Conservation (phyloP, 1,139 yeast genomes). For the Williopsis jadinii region DNA sequence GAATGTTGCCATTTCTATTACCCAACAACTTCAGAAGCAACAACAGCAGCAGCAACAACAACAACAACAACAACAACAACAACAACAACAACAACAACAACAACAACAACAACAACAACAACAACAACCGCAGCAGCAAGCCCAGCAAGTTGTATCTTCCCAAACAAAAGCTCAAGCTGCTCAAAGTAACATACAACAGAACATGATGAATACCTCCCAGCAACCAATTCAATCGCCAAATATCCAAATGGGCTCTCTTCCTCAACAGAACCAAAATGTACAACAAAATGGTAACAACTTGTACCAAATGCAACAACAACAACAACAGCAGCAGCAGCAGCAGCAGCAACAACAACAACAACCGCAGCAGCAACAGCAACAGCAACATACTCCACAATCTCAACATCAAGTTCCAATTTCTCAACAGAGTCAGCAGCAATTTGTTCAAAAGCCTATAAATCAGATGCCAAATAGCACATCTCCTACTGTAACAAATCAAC, state of each 20-base stretch:
- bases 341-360: slow-evolving; percentile 5
- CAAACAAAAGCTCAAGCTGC: slow-evolving; percentile 1
- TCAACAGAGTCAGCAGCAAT: slow-evolving; percentile 11
- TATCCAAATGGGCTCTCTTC: neutral
- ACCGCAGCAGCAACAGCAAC: slow-evolving; percentile 6
- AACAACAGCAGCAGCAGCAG: slow-evolving; percentile 6
- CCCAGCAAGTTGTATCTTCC: neutral
- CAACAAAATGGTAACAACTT: slow-evolving; percentile 1
- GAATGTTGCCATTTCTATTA: slow-evolving; percentile 16
- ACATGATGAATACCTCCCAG: neutral
- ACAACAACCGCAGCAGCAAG: no score
- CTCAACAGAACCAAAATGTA: slow-evolving; percentile 5
- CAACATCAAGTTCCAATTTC: slow-evolving; percentile 3
- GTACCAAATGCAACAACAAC: slow-evolving; percentile 5
- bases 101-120: slow-evolving; percentile 16
- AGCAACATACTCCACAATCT: slow-evolving; percentile 9
- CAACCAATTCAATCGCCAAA: neutral
- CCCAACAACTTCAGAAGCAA: slow-evolving; percentile 16
- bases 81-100: slow-evolving; percentile 10
- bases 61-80: slow-evolving; percentile 18
- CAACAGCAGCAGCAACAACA: slow-evolving; percentile 8
- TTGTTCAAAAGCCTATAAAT: slow-evolving; percentile 8
- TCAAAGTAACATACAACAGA: neutral
- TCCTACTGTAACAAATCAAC: neutral
- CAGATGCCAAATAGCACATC: slow-evolving; percentile 4